Evolutionary conservation across 2,329 filamentous ascomycete genomes (phyloP), one percentile per base, ranked within the genome.

Genomic region (Xylaria arbuscula): DNA sequence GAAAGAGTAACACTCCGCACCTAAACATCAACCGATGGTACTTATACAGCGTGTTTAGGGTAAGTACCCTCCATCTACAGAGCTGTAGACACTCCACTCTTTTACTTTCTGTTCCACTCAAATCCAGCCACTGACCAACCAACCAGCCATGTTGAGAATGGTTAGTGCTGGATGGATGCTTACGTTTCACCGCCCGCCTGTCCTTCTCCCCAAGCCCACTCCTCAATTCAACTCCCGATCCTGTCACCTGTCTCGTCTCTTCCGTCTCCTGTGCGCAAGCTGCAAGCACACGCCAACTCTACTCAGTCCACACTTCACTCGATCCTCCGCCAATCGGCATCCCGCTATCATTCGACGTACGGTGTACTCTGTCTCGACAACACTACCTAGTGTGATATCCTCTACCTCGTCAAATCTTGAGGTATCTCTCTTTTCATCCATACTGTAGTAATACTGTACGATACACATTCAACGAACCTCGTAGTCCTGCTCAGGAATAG

Each of bases 121-220:
- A n/a, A 36, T 32, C 38, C 55, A 57, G 55, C 55, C 55, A 57
- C 51, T 32, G 19, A 10, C 36, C 55, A 36, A n/a, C 36, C 54
- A 40, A 57, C 54, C 38, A 57, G 55, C 55, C 55, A 45, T 36
- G 15, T 19, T 22, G 13, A 57, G 11, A 40, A 8, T 54, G 17
- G 17, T 13, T 54, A 28, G 28, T 28, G 40, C 51, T 19, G 32
- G 10, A 32, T 22, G 17, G 51, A 48, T 22, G 9, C 38, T 13
- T 17, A n/a, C 15, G 15, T 42, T 13, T 57, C 15, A 47, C 55
- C 38, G 55, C 38, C 55, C 22, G 17, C 38, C 38, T 45, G 13
- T 22, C 13, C 38, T 28, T 45, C 38, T 28, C 54, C 32, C 11
- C 2, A 24, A 28, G 19, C 11, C 32, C 32, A 19, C 54, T 19